These are phyloP conservation scores for Suhomyces sp. DNA, from an alignment of 805 yeast genomes.

Conservation along the genomic window DNA sequence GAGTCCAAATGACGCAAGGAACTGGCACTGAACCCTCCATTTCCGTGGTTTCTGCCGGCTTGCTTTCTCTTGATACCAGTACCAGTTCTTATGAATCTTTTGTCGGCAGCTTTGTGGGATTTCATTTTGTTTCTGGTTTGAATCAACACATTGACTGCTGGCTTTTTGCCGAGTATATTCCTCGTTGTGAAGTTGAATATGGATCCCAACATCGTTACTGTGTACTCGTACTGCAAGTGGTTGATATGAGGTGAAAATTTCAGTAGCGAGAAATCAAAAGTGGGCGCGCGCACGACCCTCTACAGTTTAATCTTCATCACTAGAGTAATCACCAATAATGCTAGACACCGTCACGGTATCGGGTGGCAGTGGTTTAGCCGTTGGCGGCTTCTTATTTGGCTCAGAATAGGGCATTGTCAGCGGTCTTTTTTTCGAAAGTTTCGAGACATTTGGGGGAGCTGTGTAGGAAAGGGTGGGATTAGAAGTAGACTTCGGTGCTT, in stretches of 20 bases:
- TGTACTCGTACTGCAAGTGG: neutral
- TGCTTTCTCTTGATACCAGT: conserved; percentile 53
- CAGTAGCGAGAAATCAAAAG: neutral
- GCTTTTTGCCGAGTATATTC: conserved; percentile 16
- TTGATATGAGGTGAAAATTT: neutral
- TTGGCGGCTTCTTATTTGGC: neutral
- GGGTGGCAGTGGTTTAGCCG: neutral
- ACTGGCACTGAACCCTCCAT: conserved; percentile 77
- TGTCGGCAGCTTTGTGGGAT: conserved; percentile 84
- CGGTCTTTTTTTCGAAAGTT: neutral
- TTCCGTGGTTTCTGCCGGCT: conserved; percentile 91
- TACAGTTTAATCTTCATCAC: neutral
- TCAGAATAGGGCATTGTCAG: neutral
- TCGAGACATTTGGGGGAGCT: neutral
- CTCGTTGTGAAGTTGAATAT: conserved; percentile 2
- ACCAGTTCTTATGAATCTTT: conserved; percentile 79
- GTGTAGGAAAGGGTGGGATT: neutral
- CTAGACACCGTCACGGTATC: neutral
- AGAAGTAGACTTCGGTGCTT: neutral
- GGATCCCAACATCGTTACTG: neutral
- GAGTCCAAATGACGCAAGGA: conserved; percentile 58
- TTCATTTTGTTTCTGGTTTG: conserved; percentile 54
- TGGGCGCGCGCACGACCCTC: neutral
- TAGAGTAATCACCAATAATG: conserved; percentile 1
- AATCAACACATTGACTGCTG: conserved; percentile 22